These are phyloP conservation scores for Cadophora malorum DNA, from an alignment of 2,329 filamentous ascomycete genomes.

Conservation along the genomic window DNA sequence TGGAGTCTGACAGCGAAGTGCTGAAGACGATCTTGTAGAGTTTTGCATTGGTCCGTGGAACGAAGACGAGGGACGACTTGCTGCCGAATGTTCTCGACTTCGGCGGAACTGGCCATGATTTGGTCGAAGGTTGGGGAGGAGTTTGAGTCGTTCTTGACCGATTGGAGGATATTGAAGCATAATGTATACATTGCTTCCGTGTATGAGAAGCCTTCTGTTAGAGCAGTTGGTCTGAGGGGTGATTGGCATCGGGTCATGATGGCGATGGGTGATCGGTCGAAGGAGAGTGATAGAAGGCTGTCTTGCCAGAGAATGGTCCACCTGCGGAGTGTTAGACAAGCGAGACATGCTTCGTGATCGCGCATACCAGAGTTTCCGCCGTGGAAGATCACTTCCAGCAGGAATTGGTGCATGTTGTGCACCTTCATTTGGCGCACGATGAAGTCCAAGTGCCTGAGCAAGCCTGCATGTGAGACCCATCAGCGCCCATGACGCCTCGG, in stretches of 20 bases:
- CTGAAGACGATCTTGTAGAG: conserved; percentile 66
- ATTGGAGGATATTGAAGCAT: conserved; percentile 62
- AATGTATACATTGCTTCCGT: conserved; percentile 71
- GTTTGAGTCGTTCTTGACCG: conserved; percentile 43
- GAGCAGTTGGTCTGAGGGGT: conserved; percentile 61
- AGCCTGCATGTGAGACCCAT: conserved; percentile 68
- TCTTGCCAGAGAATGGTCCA: conserved; percentile 73
- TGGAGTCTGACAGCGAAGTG: conserved; percentile 70
- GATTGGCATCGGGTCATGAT: conserved; percentile 50
- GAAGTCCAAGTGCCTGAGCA: conserved; percentile 69
- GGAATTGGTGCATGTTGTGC: conserved; percentile 33
- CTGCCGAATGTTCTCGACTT: conserved; percentile 48
- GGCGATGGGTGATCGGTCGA: conserved; percentile 70
- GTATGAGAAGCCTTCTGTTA: conserved; percentile 60
- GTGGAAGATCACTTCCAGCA: conserved; percentile 42
- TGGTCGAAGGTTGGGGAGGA: conserved; percentile 46
- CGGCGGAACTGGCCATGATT: conserved; percentile 64
- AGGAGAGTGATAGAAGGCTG: conserved; percentile 68
- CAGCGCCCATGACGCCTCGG: conserved; percentile 70
- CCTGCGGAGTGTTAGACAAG: conserved; percentile 40
- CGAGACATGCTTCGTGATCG: conserved; percentile 13
- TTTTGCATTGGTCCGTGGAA: conserved; percentile 67
- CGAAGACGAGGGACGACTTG: conserved; percentile 60
- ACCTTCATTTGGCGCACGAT: conserved; percentile 47
- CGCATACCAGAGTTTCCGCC: conserved; percentile 44